Conservation (phyloP, 352 stramenopile genomes). For the Elongisporangium prolatum region DNA sequence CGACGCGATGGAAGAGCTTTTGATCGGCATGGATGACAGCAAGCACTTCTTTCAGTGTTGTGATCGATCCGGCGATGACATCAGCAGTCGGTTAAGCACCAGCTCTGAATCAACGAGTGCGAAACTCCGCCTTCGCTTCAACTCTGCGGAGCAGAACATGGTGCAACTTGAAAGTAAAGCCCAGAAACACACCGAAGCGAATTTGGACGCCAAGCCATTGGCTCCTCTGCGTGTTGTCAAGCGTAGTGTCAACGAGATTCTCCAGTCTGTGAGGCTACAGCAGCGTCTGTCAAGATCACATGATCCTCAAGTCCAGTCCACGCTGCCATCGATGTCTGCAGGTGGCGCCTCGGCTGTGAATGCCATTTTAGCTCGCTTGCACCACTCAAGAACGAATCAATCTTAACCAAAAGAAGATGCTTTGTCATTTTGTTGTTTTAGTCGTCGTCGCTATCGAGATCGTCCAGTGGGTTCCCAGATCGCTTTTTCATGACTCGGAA, state of each 20-base stretch:
- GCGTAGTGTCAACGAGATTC: constrained; percentile 68
- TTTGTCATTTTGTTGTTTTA: constrained; percentile 16
- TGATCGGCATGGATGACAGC: constrained; percentile 38
- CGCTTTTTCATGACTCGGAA: constrained; percentile 96
- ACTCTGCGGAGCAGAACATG: constrained; percentile 15
- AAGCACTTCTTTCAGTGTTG: not conserved
- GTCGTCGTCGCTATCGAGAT: constrained; percentile 89
- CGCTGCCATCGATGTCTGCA: constrained; percentile 5
- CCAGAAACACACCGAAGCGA: not conserved
- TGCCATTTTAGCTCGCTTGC: constrained; percentile 19
- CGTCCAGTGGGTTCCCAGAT: constrained; percentile 89
- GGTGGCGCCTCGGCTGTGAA: constrained; percentile 12
- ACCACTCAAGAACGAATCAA: constrained; percentile 13
- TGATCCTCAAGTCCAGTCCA: constrained; percentile 10
- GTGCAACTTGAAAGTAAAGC: not conserved
- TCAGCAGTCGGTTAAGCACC: not conserved
- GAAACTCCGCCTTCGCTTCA: constrained; percentile 39
- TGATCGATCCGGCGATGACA: not conserved
- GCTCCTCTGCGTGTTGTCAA: constrained; percentile 32
- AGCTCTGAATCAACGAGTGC: constrained; percentile 5
- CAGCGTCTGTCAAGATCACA: constrained; percentile 28
- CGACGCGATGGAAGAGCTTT: constrained; percentile 59
- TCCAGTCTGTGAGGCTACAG: constrained; percentile 43
- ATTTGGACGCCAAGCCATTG: not conserved
- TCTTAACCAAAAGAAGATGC: not conserved